These are phyloP conservation scores for Epithemia pelagica DNA, from an alignment of 108 stramenopile species.

Conservation along the genomic window DNA sequence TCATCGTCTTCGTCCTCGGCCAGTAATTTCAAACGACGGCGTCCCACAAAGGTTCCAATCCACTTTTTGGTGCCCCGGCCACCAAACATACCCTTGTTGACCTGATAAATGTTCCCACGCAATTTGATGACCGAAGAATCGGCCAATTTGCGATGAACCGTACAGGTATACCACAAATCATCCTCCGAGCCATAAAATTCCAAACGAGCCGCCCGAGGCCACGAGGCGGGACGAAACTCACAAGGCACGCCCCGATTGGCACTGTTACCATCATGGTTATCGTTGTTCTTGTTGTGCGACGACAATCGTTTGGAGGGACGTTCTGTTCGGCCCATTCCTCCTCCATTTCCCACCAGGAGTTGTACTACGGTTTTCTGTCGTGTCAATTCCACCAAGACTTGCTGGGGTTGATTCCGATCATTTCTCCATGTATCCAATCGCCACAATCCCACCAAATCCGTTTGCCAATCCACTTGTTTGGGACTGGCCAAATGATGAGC, in stretches of 20 bases:
- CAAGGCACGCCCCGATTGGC: conserved; percentile 1
- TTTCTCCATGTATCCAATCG: conserved; percentile 12
- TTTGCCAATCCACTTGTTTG: conserved; percentile 8
- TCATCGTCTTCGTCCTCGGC: background rate
- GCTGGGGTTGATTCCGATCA: background rate
- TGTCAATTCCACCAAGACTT: background rate
- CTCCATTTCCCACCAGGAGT: background rate
- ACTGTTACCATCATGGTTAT: background rate
- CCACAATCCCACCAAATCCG: conserved; percentile 15
- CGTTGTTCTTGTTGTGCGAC: background rate
- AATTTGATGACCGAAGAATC: conserved; percentile 23
- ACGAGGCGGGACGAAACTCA: background rate
- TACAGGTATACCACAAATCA: conserved; percentile 8
- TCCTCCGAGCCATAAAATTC: background rate
- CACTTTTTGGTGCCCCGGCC: background rate
- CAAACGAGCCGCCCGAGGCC: conserved; percentile 8
- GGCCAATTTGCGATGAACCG: conserved; percentile 16
- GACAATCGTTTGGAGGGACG: background rate
- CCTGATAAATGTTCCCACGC: conserved; percentile 17
- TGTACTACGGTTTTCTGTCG: background rate
- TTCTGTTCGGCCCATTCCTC: background rate
- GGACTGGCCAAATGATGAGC: conserved; percentile 12
- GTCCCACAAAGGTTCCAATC: conserved; percentile 22
- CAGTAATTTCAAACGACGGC: conserved; percentile 2
- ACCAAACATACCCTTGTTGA: background rate